Percentiles rank a stretch among this genome's conserved stretches.
These are phyloP conservation scores for Viola odorata DNA, from an alignment of 345 rosid genomes.

Conservation along the genomic window DNA sequence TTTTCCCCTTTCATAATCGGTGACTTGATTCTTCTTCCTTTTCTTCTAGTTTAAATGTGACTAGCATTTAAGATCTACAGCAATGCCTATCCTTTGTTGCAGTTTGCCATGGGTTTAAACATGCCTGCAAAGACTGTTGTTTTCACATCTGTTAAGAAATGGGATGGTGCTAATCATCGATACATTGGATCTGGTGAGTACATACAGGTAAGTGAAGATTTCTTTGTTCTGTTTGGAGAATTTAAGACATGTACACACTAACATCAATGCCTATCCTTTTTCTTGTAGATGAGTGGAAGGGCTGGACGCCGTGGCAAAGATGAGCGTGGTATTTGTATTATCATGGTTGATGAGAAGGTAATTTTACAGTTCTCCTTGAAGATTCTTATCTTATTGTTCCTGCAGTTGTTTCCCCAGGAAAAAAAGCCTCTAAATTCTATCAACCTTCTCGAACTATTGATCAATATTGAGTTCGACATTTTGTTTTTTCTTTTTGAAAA, in stretches of 20 bases:
- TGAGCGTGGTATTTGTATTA: conserved; percentile 90
- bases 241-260: background rate
- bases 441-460: background rate
- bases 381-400: no score
- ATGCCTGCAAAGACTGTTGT: conserved; percentile 99
- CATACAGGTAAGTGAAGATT: conserved; percentile 69
- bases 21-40: background rate
- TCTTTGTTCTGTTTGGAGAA: conserved; percentile 1
- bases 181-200: conserved; percentile 95
- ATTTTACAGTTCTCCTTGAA: background rate
- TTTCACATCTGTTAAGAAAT: conserved; percentile 88
- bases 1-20: background rate
- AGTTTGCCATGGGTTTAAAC: conserved; percentile 99
- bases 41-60: background rate
- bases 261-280: conserved; percentile 7
- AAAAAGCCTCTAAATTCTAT: no score
- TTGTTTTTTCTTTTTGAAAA: no score
- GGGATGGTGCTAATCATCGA: conserved; percentile 99
- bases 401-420: no score
- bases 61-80: background rate
- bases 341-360: conserved; percentile 97
- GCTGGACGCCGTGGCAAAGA: conserved; percentile 99
- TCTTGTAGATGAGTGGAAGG: conserved; percentile 90
- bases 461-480: no score
- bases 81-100: conserved; percentile 19